Evolutionary conservation across 2,329 filamentous ascomycete genomes (phyloP).

Genomic region (Calycina herbarum): DNA sequence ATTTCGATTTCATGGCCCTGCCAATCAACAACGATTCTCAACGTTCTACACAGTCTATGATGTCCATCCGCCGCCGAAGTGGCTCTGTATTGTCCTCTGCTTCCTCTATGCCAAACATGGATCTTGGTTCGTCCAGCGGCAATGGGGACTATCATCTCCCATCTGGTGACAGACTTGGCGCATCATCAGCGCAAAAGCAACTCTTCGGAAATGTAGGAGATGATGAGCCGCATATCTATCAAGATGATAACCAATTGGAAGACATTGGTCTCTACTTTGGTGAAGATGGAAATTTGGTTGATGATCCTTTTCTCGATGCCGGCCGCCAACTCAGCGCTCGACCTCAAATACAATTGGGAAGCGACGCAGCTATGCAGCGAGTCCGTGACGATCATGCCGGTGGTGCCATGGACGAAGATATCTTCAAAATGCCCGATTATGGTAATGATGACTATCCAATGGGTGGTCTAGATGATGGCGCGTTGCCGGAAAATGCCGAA

Average conservation of each 20-base stretch:
- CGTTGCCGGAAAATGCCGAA: conserved; percentile 34
- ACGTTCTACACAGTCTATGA: conserved; percentile 35
- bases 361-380: conserved; percentile 41
- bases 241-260: neutral
- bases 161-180: conserved; percentile 31
- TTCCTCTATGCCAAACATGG: conserved; percentile 43
- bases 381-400: conserved; percentile 46
- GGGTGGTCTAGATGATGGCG: conserved; percentile 33
- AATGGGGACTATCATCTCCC: conserved; percentile 37
- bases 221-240: conserved; percentile 22
- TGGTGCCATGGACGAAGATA: conserved; percentile 30
- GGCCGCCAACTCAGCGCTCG: conserved; percentile 20
- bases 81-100: conserved; percentile 25
- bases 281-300: conserved; percentile 58
- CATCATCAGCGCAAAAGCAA: conserved; percentile 38
- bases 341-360: conserved; percentile 25
- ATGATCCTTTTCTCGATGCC: conserved; percentile 36
- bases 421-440: conserved; percentile 24
- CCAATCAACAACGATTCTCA: conserved; percentile 26
- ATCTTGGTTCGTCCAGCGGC: conserved; percentile 51
- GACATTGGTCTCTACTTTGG: conserved; percentile 54
- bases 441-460: conserved; percentile 27
- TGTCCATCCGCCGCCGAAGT: conserved; percentile 36
- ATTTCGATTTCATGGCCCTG: conserved; percentile 48
- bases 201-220: conserved; percentile 35